A percentile compares a stretch with the other conserved stretches of the same genome.
These are phyloP conservation scores for Tylopilus subfusipes DNA, from an alignment of 768 basidiomycete genomes.

Conservation along the genomic window DNA sequence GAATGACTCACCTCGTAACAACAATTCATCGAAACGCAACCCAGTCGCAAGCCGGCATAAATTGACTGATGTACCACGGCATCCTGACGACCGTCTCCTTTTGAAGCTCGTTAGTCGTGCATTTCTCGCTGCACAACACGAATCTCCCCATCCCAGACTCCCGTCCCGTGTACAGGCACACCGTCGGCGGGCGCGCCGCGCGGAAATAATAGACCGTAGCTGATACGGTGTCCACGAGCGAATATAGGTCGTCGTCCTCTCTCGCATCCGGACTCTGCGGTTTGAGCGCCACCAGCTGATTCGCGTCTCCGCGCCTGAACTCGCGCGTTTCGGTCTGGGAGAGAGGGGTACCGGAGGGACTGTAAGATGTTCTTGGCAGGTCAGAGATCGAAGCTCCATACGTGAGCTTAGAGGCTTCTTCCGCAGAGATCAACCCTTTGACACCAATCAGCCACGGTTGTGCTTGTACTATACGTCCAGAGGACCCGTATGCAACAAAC, in stretches of 20 bases:
- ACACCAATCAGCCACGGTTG: conserved; percentile 25
- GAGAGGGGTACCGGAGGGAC: conserved; percentile 15
- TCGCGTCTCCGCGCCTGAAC: conserved; percentile 18
- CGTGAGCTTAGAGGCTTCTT: conserved; percentile 13
- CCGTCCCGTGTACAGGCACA: conserved; percentile 21
- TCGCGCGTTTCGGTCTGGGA: background rate
- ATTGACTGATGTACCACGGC: conserved; percentile 16
- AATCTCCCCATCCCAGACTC: conserved; percentile 23
- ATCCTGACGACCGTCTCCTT: conserved; percentile 27
- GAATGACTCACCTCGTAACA: background rate
- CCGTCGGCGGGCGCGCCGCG: conserved; percentile 20
- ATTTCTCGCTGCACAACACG: conserved; percentile 21
- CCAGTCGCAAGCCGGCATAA: conserved; percentile 25
- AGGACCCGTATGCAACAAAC: conserved; percentile 11
- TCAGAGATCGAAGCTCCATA: conserved; percentile 12
- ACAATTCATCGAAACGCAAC: conserved; percentile 12
- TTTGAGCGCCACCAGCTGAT: conserved; percentile 4
- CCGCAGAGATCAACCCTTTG: conserved; percentile 23
- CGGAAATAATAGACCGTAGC: conserved; percentile 25
- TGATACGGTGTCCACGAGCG: conserved; percentile 24
- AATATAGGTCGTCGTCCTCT: conserved; percentile 14
- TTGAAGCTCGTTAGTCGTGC: conserved; percentile 18
- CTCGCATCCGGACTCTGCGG: background rate
- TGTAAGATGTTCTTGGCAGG: conserved; percentile 18
- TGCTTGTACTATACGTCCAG: conserved; percentile 14